Conservation (phyloP, 352 stramenopile species). For the Pythium phragmitis region DNA sequence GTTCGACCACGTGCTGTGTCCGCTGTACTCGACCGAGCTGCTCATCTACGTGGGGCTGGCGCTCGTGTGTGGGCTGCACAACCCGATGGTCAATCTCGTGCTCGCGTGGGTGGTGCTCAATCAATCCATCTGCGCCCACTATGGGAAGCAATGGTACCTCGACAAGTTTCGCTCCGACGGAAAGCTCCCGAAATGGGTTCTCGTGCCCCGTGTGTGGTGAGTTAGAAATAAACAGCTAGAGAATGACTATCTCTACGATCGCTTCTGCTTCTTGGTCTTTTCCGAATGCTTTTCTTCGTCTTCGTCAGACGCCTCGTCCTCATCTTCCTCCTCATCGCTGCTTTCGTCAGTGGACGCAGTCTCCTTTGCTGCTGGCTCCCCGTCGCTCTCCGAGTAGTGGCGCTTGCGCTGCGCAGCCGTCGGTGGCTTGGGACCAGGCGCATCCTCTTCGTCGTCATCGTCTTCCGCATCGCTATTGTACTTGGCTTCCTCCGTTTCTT, state of each 20-base stretch:
- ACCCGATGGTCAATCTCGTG: constrained; percentile 45
- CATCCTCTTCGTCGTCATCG: constrained; percentile 40
- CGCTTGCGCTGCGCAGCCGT: constrained; percentile 24
- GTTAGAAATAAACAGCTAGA: neutral
- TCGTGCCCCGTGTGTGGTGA: constrained; percentile 34
- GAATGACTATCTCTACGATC: constrained; percentile 1
- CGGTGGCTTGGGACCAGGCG: constrained; percentile 29
- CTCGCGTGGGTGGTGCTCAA: constrained; percentile 64
- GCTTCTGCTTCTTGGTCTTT: constrained; percentile 31
- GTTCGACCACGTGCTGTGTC: constrained; percentile 62
- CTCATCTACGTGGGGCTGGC: constrained; percentile 61
- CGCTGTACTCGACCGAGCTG: constrained; percentile 63
- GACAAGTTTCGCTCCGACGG: constrained; percentile 50
- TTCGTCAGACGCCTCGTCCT: constrained; percentile 9
- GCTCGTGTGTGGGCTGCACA: constrained; percentile 38
- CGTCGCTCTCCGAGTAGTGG: constrained; percentile 20
- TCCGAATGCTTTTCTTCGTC: constrained; percentile 27
- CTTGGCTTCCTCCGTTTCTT: constrained; percentile 62
- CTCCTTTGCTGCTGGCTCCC: constrained; percentile 1
- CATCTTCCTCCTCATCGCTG: constrained; percentile 15
- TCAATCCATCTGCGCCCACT: constrained; percentile 52
- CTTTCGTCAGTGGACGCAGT: constrained; percentile 22
- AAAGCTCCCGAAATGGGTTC: constrained; percentile 19
- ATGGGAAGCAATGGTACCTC: constrained; percentile 55
- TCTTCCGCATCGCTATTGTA: constrained; percentile 48